Evolutionary conservation across 2,329 filamentous ascomycete genomes (phyloP), one percentile per base, ranked within the genome.

Genomic region (Epichloe glyceriae): DNA sequence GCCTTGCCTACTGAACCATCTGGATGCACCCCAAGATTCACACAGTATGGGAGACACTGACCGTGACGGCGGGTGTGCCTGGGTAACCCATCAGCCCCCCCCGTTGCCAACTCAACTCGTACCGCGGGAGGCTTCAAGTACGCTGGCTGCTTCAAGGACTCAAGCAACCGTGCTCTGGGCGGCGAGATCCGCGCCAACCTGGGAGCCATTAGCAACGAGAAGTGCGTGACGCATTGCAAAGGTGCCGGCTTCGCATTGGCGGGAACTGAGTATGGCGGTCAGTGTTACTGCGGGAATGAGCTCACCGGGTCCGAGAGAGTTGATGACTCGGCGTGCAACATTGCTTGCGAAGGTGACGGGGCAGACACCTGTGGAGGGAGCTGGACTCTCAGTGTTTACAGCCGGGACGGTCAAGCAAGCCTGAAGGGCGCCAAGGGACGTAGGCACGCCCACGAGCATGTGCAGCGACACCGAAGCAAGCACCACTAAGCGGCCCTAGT

Each of bases 241-340:
- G 55, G 51, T 6, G 61, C 63, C 12, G 68, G 69, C 15, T 73
- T 66, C 58, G 57, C 56, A 6, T 67, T 74, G 42, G 74, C 75
- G 6, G 76, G 75, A 6, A 64, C 76, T 1, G 74, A 80, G 59
- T 76, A 73, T 55, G 66, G 63, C 20, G 63, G 64, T n/a, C 70
- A 79, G 60, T 80, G 77, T 63, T 80, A 71, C 64, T 81, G 75
- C 56, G 72, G 68, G 46, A 62, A 67, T 50, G 55, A 58, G 26
- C 56, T 62, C 22, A 49, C 54, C 5, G 64, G 65, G 41, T 69
- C 66, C 30, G 61, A 67, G 46, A 64, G 67, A 54, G 58, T 79
- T 17, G 68, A 70, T 43, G 73, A 74, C 3, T 63, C 60, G 7
- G 56, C 59, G 12, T 82, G 78, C 64, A 61, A 46, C 17, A 49